Percentiles rank a stretch among this genome's conserved stretches.
These are phyloP conservation scores for Nannochloris sp. DNA, from an alignment of 139 green algal species.

Conservation along the genomic window DNA sequence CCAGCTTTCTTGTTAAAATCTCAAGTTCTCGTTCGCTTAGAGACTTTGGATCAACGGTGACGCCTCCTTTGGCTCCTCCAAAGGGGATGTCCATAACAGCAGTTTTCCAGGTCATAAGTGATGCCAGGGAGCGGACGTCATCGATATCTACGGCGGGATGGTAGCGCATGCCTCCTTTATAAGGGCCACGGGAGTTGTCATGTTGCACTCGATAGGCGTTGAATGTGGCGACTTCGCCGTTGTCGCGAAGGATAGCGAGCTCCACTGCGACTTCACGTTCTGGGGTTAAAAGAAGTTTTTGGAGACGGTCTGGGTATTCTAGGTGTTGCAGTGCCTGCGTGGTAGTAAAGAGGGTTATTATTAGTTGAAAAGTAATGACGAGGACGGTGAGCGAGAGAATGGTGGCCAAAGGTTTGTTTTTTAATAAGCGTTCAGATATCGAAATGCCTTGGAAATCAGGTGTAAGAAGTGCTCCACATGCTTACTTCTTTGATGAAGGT, in stretches of 20 bases:
- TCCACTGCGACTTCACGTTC: constrained; percentile 68
- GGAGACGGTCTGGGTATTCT: constrained; percentile 66
- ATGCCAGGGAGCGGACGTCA: constrained; percentile 58
- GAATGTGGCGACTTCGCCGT: constrained; percentile 65
- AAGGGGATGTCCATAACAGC: constrained; percentile 93
- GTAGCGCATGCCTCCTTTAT: constrained; percentile 78
- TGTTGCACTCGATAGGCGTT: constrained; percentile 82
- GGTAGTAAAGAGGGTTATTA: too few species aligned
- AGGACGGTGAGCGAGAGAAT: neutral
- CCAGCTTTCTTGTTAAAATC: constrained; percentile 84
- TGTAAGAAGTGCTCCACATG: neutral
- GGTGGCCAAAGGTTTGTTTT: neutral
- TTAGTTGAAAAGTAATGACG: too few species aligned
- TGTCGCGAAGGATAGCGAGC: constrained; percentile 68
- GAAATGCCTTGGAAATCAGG: too few species aligned
- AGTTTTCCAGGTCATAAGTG: constrained; percentile 96
- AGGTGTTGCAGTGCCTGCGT: constrained; percentile 20
- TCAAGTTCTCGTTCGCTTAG: constrained; percentile 76
- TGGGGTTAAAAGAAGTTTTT: constrained; percentile 71
- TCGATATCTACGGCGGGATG: constrained; percentile 71
- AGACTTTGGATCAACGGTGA: constrained; percentile 56
- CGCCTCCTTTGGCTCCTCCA: constrained; percentile 83
- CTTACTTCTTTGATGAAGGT: constrained; percentile 63
- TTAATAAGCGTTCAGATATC: neutral
- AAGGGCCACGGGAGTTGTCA: constrained; percentile 79